Base-by-base conservation (phyloP, 148 eudicot genomes). In the Heliamphora exappendiculata region DNA sequence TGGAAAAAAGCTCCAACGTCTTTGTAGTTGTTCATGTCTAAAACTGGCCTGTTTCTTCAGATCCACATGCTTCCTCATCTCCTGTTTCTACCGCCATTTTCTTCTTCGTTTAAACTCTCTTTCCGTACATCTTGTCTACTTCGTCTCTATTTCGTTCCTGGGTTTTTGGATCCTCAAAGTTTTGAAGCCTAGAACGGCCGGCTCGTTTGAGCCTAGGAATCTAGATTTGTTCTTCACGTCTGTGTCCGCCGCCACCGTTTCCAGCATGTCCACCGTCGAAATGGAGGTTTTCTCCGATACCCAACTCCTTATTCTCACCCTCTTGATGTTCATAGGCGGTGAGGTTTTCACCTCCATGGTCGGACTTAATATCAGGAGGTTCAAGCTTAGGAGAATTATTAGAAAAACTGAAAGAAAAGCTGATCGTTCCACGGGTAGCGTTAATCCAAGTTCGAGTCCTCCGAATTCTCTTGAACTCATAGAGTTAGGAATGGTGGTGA, bases 211-310 rank as follows among this genome's bases (percentile, higher is more conserved):
- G 19, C 81, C 82, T 14, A 72, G 42, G 17, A 64, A 77, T 31
- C 9, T 90, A 14, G 90, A 90, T 44, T 4, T 90, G 64, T 85
- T 90, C 59, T 88, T 90, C 68, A 86, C 88, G 9, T 80, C 91
- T 7, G 88, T 90, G 1, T 88, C 91, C 12, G 80, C 93, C 0
- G 9, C 58, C 19, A 88, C 96, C 0, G 84, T 86, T 63, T 88
- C 96, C 0, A 91, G 96, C 76, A 87, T 89, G 93, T 70, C 89
- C 1, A 84, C 87, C 0, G 49, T 91, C 1, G 92, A 91, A 67
- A 89, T 91, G 88, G 95, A 91, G 81, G 87, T 81, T 62, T 87
- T 89, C 42, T 88, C 93, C 5, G 71, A 88, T 71, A 63, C 82
- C 67, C 96, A 91, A 75, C 93, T 91, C 2, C 34, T 85, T 19